Evolutionary conservation across 2,329 filamentous ascomycete species (phyloP), one percentile per base, ranked within the genome.

Genomic region (Penicillium glabrum): DNA sequence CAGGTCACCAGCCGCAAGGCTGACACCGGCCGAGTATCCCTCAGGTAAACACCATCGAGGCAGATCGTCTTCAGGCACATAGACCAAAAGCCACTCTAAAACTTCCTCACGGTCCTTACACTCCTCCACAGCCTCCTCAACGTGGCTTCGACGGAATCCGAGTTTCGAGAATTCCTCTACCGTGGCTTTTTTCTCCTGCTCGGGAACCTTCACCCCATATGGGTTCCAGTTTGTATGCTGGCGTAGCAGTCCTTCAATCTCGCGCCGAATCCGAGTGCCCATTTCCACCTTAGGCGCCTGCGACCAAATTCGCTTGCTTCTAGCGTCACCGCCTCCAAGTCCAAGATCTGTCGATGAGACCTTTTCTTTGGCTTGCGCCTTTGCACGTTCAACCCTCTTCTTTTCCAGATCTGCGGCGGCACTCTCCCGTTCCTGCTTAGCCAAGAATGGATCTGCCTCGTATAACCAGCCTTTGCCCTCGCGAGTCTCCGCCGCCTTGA

Each of bases 11-110:
- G 89, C 89, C 1, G 88, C 93, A 61, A 99, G 87, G 45, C 88
- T 91, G 26, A 98, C 88, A 23, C 95, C 95, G 27, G 93, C 93
- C 11, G 90, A 87, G 72, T 99, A 99, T 59, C 88, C 90, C 75
- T 96, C 93, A 0, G 95, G 95, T 43, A 99, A 79, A 65, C 91
- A 91, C 92, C 93, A 98, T 7, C 84, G 81, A 1, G 95, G 95
- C n/a, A 98, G 79, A 68, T 98, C 95, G 70, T 99, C 95, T 71
- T 99, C 95, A 1, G 95, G 95, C 2, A 99, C 92, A 74, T 99
- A 93, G 51, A 98, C 93, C 48, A 99, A 83, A 16, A 99, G 82
- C 95, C 95, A 99, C 72, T 98, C 93, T 2, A 99, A 82, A 16
- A 91, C 88, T 75, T 99, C 95, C 71, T 97, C 93, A 29, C 89